Base-by-base conservation (phyloP, 345 rosid species). In the Pelargonium nanum region DNA sequence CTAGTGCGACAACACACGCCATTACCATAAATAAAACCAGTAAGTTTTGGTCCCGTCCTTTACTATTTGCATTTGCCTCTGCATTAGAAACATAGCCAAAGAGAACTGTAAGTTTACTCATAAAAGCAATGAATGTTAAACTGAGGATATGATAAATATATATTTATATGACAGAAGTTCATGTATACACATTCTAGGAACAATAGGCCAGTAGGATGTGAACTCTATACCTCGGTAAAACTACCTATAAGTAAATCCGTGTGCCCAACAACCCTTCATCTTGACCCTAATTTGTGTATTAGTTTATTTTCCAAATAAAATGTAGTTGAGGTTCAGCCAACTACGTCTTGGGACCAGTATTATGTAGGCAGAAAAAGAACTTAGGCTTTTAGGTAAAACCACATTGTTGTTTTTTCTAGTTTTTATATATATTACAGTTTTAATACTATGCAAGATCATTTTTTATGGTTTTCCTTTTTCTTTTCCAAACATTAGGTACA, bases 1-100 rank as follows among this genome's bases (percentile, higher is more conserved):
- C 74, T 59, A 92, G 20, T 13, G 91, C 81, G 25, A 83, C 78
- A 68, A 68, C 72, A 66, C 78, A 83, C 55, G 70, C 83, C 10
- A 67, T 56, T 74, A 83, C 57, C 67, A 82, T 64, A 67, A 74
- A 92, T 50, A 74, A 54, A 58, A 73, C 58, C 67, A 86, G 73
- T 24, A 81, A 26, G 25, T 70, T 81, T 61, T 61, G 71, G 77
- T 78, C 80, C 95, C 87, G 82, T 45, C 72, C 48, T 62, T 64
- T 64, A 54, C 70, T 75, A 69, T 75, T 72, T n/a, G 72, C 67
- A 60, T 70, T 63, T 50, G 75, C 55, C 59, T 84, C 96, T 84
- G 66, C 70, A 67, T 34, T 26, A 4, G 13, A 20, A 53, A 17
- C 53, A 40, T 24, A 23, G 23, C 19, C 22, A 57, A 24, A 30